Percentiles rank a stretch among this genome's conserved stretches.
phyloP scores from a whole-genome alignment of 2,329 filamentous ascomycete species.

The Rhynchosporium agropyri region DNA sequence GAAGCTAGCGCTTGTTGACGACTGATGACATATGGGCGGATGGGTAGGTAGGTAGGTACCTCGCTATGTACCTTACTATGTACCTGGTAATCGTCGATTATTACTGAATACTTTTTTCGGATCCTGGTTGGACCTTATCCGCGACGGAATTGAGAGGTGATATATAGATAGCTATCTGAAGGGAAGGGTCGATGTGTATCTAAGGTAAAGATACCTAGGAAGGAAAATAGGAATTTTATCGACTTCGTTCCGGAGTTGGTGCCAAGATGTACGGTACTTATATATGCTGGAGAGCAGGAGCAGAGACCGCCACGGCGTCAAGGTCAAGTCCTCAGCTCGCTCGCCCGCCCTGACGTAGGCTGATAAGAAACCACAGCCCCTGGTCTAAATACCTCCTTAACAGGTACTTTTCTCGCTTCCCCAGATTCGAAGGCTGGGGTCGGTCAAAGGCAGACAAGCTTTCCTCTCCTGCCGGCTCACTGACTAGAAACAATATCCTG shows the following conservation, averaged over 20 bases:
- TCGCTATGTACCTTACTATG: background rate
- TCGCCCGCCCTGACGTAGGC: constrained; percentile 13
- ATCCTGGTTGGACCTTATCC: no score
- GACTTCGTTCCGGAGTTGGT: no score
- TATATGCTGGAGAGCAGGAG: background rate
- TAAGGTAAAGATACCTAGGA: no score
- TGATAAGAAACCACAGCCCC: background rate
- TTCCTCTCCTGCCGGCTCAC: background rate
- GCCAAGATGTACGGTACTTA: no score
- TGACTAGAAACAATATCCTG: background rate
- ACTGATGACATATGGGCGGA: constrained; percentile 2
- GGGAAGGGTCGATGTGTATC: no score
- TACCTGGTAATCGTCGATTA: background rate
- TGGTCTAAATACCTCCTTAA: background rate
- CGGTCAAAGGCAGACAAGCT: background rate
- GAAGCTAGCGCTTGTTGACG: constrained; percentile 18
- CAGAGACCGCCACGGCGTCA: background rate
- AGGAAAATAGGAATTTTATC: no score
- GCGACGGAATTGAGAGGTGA: no score
- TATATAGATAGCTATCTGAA: no score
- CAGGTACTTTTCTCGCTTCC: background rate
- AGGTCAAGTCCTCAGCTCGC: no score
- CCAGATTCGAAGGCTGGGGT: no score
- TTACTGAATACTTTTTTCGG: no score
- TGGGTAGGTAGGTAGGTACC: background rate